These are phyloP conservation scores for Boechera retrofracta DNA, from an alignment of 345 rosid genomes.

Conservation along the genomic window DNA sequence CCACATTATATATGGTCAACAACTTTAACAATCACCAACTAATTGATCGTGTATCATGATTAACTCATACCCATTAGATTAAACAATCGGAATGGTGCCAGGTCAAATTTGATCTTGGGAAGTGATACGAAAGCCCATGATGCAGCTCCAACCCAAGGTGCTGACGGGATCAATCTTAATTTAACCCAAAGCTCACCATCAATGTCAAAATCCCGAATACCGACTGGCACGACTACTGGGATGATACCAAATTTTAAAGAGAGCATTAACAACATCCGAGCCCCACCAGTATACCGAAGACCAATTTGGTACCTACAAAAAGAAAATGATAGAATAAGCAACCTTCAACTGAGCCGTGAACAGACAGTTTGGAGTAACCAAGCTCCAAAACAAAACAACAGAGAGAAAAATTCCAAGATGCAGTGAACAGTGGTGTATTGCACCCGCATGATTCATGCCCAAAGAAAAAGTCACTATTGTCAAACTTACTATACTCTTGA, in stretches of 20 bases:
- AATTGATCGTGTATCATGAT: slow-evolving; percentile 1
- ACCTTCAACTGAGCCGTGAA: slow-evolving; percentile 18
- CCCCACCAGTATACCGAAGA: slow-evolving; percentile 95
- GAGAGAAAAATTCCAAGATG: slow-evolving; percentile 9
- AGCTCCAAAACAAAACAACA: slow-evolving; percentile 17
- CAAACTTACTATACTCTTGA: not conserved
- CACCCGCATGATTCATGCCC: not conserved
- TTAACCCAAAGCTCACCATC: slow-evolving; percentile 99
- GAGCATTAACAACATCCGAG: slow-evolving; percentile 88
- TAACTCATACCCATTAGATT: slow-evolving; percentile 85
- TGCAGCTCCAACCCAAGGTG: slow-evolving; percentile 96
- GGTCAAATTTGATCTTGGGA: slow-evolving; percentile 92
- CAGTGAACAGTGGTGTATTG: not conserved
- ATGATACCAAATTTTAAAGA: slow-evolving; percentile 83
- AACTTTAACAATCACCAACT: slow-evolving; percentile 4
- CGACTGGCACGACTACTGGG: slow-evolving; percentile 89
- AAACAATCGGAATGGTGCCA: slow-evolving; percentile 93
- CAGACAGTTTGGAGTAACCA: slow-evolving; percentile 5
- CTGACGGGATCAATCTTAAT: slow-evolving; percentile 83
- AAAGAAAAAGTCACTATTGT: not conserved
- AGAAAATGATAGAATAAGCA: slow-evolving; percentile 36
- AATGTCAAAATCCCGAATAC: slow-evolving; percentile 92
- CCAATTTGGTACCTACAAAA: slow-evolving; percentile 91
- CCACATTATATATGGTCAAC: slow-evolving; percentile 21
- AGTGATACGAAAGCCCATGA: slow-evolving; percentile 97